Conservation (phyloP, 148 eudicot genomes). For the Chenopodium suecicum region DNA sequence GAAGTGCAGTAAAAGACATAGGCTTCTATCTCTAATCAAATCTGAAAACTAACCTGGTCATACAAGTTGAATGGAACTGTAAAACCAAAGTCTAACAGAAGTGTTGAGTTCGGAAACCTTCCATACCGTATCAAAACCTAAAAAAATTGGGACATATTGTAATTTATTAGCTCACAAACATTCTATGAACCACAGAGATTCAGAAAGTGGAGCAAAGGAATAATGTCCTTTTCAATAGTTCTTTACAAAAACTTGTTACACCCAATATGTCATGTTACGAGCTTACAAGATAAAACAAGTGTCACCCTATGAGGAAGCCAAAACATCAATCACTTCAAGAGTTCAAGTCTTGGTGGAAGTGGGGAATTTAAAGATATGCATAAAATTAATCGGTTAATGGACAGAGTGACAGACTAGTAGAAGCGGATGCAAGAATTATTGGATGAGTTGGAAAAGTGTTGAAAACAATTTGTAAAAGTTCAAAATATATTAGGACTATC, state of each 20-base stretch:
- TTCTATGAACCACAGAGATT: not conserved
- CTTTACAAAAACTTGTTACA: not conserved
- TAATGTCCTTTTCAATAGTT: not conserved
- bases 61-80: constrained; percentile 57
- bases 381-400: not conserved
- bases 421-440: not conserved
- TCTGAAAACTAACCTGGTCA: constrained; percentile 65
- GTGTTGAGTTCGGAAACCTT: constrained; percentile 65
- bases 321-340: not conserved
- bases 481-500: not conserved
- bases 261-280: not conserved
- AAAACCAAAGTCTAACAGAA: constrained; percentile 78
- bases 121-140: constrained; percentile 84
- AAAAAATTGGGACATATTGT: constrained; percentile 5
- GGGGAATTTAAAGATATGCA: not conserved
- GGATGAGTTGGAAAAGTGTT: not conserved
- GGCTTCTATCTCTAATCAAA: not conserved
- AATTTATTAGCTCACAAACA: not conserved
- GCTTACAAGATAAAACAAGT: not conserved
- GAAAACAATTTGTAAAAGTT: not conserved
- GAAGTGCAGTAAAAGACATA: not conserved
- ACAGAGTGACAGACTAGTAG: not conserved
- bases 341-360: not conserved
- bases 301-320: not conserved
- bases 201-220: not conserved